A percentile compares a stretch with the other conserved stretches of the same genome.
Conservation (phyloP, 768 basidiomycete species). For the Leccinellum rugosiceps region DNA sequence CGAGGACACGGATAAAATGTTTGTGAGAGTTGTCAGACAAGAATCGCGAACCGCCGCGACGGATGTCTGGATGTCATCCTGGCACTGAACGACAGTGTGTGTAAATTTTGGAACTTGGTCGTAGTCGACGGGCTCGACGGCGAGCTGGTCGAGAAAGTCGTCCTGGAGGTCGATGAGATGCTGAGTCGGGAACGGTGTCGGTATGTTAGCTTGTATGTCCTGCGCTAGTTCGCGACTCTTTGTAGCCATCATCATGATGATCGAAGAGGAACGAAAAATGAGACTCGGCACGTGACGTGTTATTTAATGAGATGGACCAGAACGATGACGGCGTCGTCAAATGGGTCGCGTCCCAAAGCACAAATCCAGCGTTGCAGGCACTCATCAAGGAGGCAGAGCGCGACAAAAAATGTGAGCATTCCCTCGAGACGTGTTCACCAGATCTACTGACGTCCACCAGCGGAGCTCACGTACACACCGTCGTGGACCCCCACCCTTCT, state of each 20-base stretch:
- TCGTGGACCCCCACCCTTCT: background rate
- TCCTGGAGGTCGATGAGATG: constrained; percentile 9
- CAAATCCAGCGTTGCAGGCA: constrained; percentile 21
- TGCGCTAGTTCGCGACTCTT: background rate
- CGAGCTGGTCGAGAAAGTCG: constrained; percentile 22
- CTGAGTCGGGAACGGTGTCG: constrained; percentile 23
- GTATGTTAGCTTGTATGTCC: constrained; percentile 11
- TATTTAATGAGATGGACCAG: constrained; percentile 7
- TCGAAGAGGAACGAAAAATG: background rate
- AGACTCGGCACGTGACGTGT: background rate
- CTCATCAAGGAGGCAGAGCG: constrained; percentile 28
- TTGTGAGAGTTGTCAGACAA: constrained; percentile 70
- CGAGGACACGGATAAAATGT: constrained; percentile 47
- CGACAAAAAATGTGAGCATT: constrained; percentile 22
- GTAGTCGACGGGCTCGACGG: constrained; percentile 20
- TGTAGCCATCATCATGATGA: background rate
- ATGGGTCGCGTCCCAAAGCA: constrained; percentile 27
- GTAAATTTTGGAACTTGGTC: background rate
- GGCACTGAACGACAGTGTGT: too few species aligned
- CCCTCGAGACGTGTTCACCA: background rate
- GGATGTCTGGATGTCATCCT: constrained; percentile 69
- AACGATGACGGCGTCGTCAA: constrained; percentile 16
- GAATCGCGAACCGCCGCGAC: constrained; percentile 70
- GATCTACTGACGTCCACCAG: background rate
- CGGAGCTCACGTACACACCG: background rate